Conservation (phyloP, 768 basidiomycete species). For the Termitomyces sp. region DNA sequence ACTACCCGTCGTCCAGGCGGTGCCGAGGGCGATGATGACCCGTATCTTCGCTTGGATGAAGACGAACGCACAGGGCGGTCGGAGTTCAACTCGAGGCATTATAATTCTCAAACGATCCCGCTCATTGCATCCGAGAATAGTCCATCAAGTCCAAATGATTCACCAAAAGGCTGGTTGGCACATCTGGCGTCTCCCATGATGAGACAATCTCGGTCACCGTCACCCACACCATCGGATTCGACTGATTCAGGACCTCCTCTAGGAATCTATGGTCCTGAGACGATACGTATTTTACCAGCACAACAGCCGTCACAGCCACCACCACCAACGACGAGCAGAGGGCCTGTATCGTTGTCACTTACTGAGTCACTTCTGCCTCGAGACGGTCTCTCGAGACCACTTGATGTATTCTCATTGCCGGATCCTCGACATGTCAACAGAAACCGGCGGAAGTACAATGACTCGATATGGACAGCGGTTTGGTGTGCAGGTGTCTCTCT, state of each 20-base stretch:
- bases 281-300: conserved; percentile 24
- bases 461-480: conserved; percentile 63
- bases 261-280: conserved; percentile 32
- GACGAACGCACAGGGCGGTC: conserved; percentile 36
- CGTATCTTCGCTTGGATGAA: conserved; percentile 74
- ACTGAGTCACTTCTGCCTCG: conserved; percentile 76
- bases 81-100: conserved; percentile 22
- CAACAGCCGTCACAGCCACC: conserved; percentile 29
- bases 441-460: conserved; percentile 67
- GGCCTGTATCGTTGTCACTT: conserved; percentile 58
- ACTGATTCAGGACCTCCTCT: conserved; percentile 38
- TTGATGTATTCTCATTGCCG: conserved; percentile 72
- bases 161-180: conserved; percentile 63
- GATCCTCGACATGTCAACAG: conserved; percentile 67
- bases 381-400: conserved; percentile 57
- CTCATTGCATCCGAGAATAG: conserved; percentile 29
- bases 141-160: conserved; percentile 27
- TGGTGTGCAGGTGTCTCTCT: conserved; percentile 57
- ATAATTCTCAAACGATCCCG: conserved; percentile 30
- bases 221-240: conserved; percentile 35
- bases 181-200: conserved; percentile 68
- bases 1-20: conserved; percentile 22
- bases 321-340: conserved; percentile 28
- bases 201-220: conserved; percentile 29
- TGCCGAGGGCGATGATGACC: conserved; percentile 60